Evolutionary conservation across 1,139 yeast genomes (phyloP), one percentile per base, ranked within the genome.

Genomic region (Pneumocystis jirovecii): DNA sequence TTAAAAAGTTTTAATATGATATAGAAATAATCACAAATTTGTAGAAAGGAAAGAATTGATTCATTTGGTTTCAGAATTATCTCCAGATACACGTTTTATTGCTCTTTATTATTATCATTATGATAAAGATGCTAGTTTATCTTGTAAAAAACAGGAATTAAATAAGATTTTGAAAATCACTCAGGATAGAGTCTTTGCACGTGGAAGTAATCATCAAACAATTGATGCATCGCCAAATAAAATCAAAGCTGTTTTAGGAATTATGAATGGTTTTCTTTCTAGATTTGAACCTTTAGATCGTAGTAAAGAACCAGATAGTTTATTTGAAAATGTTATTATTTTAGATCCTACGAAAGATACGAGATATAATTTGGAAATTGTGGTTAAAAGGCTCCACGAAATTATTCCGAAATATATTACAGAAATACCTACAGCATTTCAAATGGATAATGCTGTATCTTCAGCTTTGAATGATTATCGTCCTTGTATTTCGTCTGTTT

Each of bases 151-250:
- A 50, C 34, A 25, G 12, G 31, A 50, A 50, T 25, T 50, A 25
- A 50, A 71, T 3, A 67, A 70, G 1, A 68, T 76, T 1, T 68
- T 73, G 62, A 72, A 76, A 7, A 69, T 85, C 0, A 88, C 97
- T 0, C 75, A 77, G 15, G 73, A 78, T 0, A 79, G 97, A 68
- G 86, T 93, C 0, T 66, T 79, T 5, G 72, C 73, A 0, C 80
- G 99, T 70, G 97, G 97, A 0, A 95, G 89, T 72, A 87, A 89
- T 70, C 99, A 95, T 73, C 97, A 90, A 74, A 83, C 95, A 0
- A 87, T 95, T 63, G 85, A 85, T 70, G 80, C 80, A 2, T 74
- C 74, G 0, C 73, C 79, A 0, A 81, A 83, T 68, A 82, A 81
- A 6, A 74, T 75, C 1, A 74, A 75, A 15, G 77, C 80, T 62